phyloP scores from a whole-genome alignment of 306 rosid species.

The Acacia acuminata region DNA sequence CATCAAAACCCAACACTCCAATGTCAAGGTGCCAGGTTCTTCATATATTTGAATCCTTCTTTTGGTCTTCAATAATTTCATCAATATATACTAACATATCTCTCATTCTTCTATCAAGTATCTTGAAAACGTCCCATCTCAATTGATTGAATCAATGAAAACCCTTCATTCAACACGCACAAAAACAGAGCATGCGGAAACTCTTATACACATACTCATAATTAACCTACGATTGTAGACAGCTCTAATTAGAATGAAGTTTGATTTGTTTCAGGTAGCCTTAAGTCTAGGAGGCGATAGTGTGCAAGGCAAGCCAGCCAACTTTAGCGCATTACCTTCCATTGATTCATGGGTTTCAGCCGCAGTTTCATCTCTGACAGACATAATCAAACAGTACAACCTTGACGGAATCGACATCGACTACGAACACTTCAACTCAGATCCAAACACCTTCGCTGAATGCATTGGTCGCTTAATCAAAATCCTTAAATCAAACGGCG shows the following conservation, averaged over 20 bases:
- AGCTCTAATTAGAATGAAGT: not conserved
- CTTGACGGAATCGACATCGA: constrained; percentile 79
- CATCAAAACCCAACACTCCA: constrained; percentile 53
- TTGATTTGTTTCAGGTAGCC: constrained; percentile 33
- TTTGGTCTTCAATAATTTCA: not conserved
- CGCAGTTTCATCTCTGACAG: constrained; percentile 75
- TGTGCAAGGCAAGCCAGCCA: constrained; percentile 31
- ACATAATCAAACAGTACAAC: constrained; percentile 54
- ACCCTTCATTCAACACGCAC: too few species aligned
- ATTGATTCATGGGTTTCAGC: constrained; percentile 75
- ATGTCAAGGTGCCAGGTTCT: constrained; percentile 46
- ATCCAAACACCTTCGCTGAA: constrained; percentile 62
- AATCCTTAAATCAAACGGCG: constrained; percentile 54
- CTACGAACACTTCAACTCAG: constrained; percentile 68
- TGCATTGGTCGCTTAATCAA: constrained; percentile 61
- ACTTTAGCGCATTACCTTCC: constrained; percentile 58
- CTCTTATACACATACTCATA: not conserved
- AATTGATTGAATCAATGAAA: not conserved
- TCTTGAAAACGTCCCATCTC: not conserved
- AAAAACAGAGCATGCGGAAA: not conserved
- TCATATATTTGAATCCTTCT: not conserved
- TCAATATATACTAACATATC: not conserved
- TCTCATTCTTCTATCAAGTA: not conserved
- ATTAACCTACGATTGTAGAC: too few species aligned
- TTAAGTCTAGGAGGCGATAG: constrained; percentile 77